Conservation (phyloP, 371 early-diverging fungal genomes). For the Synchytrium microbalum region DNA sequence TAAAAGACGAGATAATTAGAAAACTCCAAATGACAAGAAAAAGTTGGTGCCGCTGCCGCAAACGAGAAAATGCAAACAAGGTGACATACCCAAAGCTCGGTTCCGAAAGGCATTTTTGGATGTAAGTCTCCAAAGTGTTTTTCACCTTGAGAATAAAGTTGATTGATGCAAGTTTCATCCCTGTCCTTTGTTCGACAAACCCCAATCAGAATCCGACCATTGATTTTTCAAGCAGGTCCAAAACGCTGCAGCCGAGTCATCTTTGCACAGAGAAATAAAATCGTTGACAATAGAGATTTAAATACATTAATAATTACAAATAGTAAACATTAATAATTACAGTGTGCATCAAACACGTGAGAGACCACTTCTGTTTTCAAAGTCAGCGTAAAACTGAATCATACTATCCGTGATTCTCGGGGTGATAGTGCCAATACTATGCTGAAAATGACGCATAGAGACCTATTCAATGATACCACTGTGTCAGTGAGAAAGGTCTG, state of each 20-base stretch:
- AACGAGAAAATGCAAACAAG: not conserved
- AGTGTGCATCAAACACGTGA: constrained; percentile 13
- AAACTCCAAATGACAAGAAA: not conserved
- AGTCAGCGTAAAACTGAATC: constrained; percentile 71
- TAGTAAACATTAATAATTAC: too few species aligned
- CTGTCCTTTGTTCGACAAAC: too few species aligned
- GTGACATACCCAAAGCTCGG: not conserved
- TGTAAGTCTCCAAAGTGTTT: too few species aligned
- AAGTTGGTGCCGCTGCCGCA: not conserved
- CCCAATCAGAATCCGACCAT: too few species aligned
- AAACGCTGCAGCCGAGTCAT: too few species aligned
- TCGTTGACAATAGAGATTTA: too few species aligned
- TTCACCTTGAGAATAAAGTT: too few species aligned
- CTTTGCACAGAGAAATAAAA: too few species aligned
- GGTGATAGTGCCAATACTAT: constrained; percentile 51
- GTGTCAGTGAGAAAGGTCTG: constrained; percentile 6
- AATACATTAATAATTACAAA: too few species aligned
- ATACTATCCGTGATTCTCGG: constrained; percentile 85
- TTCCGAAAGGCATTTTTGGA: not conserved
- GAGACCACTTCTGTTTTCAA: constrained; percentile 28
- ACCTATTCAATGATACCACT: constrained; percentile 34
- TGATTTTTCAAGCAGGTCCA: too few species aligned
- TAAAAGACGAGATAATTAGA: not conserved
- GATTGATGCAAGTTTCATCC: too few species aligned
- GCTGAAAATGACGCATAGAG: constrained; percentile 57